Conservation (phyloP, 345 rosid genomes). For the Eutrema japonicum region DNA sequence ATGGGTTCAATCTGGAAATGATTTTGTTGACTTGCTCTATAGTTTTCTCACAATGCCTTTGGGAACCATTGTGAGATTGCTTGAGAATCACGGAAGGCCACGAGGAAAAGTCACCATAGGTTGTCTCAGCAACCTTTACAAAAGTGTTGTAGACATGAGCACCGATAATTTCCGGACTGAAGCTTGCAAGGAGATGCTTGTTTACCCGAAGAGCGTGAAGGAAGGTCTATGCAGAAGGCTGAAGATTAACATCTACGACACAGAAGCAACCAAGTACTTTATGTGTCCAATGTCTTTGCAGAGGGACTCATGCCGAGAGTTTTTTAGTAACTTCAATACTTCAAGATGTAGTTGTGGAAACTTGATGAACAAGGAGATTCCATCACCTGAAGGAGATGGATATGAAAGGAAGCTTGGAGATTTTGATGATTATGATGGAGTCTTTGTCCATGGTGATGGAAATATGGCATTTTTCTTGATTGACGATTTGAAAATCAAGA, state of each 20-base stretch:
- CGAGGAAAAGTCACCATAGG: neutral
- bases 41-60: conserved; percentile 29
- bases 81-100: conserved; percentile 1
- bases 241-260: conserved; percentile 19
- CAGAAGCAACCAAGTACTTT: conserved; percentile 14
- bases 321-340: conserved; percentile 24
- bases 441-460: conserved; percentile 28
- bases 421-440: conserved; percentile 11
- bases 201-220: conserved; percentile 19
- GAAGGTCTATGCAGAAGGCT: conserved; percentile 10
- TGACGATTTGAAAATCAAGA: conserved; percentile 17
- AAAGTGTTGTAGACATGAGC: no score
- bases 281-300: conserved; percentile 8
- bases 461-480: conserved; percentile 7
- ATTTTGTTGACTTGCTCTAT: conserved; percentile 40
- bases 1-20: conserved; percentile 16
- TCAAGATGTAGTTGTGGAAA: conserved; percentile 20
- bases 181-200: conserved; percentile 35
- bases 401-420: neutral
- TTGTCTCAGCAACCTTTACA: neutral
- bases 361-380: conserved; percentile 21
- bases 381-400: neutral
- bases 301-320: neutral
- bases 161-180: conserved; percentile 3
- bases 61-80: conserved; percentile 25